Conservation (phyloP, 176 grass and related monocot genomes). For the Carex pumila region DNA sequence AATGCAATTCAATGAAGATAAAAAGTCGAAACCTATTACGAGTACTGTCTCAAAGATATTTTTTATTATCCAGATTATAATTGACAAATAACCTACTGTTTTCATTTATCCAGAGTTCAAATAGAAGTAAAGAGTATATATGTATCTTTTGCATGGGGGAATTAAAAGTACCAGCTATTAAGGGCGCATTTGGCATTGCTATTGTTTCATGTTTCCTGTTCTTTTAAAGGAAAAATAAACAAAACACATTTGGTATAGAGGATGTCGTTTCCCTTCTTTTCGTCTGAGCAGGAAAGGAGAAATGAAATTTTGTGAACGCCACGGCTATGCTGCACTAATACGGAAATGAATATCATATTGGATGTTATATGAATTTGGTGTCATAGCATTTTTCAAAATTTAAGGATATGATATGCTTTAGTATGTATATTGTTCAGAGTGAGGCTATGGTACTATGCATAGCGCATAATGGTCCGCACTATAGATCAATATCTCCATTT, state of each 20-base stretch:
- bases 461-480: too few species aligned
- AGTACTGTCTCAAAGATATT: neutral
- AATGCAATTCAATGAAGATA: slow-evolving; percentile 19
- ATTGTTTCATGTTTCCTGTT: neutral
- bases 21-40: neutral
- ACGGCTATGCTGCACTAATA: neutral
- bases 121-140: slow-evolving; percentile 22
- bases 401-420: neutral
- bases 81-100: neutral
- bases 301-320: neutral
- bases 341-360: neutral
- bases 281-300: neutral
- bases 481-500: too few species aligned
- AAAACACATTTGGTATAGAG: neutral
- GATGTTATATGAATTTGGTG: neutral
- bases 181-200: neutral
- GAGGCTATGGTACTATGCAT: too few species aligned
- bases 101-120: slow-evolving; percentile 8
- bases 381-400: neutral
- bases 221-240: neutral
- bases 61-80: slow-evolving; percentile 8
- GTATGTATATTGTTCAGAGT: too few species aligned
- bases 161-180: neutral
- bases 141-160: neutral
- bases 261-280: neutral